These are phyloP conservation scores for Aspergillus hiratsukae DNA, from an alignment of 2,329 filamentous ascomycete species.

Conservation along the genomic window DNA sequence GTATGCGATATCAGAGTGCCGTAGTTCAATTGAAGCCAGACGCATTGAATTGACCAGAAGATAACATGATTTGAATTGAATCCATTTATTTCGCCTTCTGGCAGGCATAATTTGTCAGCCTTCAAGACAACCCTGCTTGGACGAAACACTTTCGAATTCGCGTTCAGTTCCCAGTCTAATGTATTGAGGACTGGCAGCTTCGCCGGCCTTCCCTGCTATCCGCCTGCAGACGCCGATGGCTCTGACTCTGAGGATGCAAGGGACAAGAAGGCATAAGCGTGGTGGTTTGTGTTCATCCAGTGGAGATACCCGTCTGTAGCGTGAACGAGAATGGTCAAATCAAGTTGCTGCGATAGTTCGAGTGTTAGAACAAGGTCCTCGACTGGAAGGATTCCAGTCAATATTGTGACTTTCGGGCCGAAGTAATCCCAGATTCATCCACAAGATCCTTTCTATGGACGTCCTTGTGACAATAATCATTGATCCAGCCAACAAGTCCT, in stretches of 20 bases:
- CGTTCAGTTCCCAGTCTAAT: not conserved
- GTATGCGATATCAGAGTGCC: not conserved
- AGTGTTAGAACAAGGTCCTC: not conserved
- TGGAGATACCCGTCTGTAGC: not conserved
- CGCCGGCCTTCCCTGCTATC: not conserved
- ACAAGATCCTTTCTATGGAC: not conserved
- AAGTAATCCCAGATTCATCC: too few species aligned
- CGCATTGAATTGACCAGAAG: too few species aligned
- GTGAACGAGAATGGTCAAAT: not conserved
- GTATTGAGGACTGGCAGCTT: not conserved
- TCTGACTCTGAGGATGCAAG: not conserved
- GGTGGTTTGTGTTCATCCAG: not conserved
- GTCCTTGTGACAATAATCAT: not conserved
- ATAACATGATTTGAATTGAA: too few species aligned
- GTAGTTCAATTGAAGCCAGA: too few species aligned
- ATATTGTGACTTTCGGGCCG: not conserved
- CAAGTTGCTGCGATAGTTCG: not conserved
- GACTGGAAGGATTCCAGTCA: not conserved
- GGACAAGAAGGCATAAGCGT: not conserved
- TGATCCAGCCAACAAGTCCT: not conserved
- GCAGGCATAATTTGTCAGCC: too few species aligned
- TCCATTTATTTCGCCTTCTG: too few species aligned
- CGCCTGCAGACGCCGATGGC: not conserved
- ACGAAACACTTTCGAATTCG: not conserved
- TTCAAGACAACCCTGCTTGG: not conserved